Conservation (phyloP, 495 filamentous ascomycete genomes). For the Aspergillus affinis region DNA sequence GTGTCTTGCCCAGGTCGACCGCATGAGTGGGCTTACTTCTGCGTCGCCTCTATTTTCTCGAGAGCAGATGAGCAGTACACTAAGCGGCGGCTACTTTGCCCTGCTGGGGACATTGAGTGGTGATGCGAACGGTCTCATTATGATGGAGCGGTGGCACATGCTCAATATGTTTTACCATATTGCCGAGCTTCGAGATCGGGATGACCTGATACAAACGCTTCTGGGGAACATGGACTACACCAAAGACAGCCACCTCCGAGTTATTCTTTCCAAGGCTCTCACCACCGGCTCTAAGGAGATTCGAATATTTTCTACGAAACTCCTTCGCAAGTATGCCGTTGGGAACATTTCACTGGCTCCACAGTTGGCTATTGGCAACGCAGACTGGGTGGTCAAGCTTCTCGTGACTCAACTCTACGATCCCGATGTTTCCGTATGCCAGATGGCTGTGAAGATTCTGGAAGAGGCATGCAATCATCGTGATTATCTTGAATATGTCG, state of each 20-base stretch:
- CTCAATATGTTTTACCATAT: constrained; percentile 99
- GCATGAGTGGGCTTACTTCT: constrained; percentile 86
- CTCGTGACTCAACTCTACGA: constrained; percentile 98
- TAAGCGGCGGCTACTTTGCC: constrained; percentile 90
- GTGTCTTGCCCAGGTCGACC: constrained; percentile 91
- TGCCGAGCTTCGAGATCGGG: constrained; percentile 82
- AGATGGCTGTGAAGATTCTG: constrained; percentile 91
- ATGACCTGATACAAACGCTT: constrained; percentile 84
- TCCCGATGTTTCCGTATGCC: constrained; percentile 93
- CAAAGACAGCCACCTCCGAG: constrained; percentile 82
- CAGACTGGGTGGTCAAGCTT: constrained; percentile 93
- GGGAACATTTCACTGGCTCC: constrained; percentile 33
- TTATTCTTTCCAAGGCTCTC: constrained; percentile 88
- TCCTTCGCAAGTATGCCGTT: constrained; percentile 77
- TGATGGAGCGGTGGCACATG: constrained; percentile 95
- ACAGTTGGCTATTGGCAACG: constrained; percentile 43
- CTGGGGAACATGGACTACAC: constrained; percentile 90
- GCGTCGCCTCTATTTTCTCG: constrained; percentile 82
- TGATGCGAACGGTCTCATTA: constrained; percentile 75
- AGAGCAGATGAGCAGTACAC: constrained; percentile 76
- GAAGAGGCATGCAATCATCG: constrained; percentile 96
- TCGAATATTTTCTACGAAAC: constrained; percentile 79
- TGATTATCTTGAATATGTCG: constrained; percentile 87
- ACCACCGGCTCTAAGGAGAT: constrained; percentile 90
- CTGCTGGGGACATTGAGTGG: constrained; percentile 84